These are phyloP conservation scores for Scheffersomyces stipitis DNA, from an alignment of 805 yeast species.

Conservation along the genomic window DNA sequence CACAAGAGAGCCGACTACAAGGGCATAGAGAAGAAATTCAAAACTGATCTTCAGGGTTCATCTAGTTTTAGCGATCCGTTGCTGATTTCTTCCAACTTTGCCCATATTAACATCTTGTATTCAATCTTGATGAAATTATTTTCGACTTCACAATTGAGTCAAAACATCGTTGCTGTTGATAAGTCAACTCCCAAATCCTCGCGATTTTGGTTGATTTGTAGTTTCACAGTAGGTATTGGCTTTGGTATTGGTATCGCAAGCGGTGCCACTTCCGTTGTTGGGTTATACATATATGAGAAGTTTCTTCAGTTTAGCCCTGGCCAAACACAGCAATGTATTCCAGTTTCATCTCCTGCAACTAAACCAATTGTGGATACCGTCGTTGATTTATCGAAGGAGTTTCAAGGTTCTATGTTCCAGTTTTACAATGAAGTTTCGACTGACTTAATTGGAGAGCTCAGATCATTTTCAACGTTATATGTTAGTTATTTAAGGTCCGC, in stretches of 20 bases:
- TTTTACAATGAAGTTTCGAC: conserved; percentile 4
- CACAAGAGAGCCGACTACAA: conserved; percentile 27
- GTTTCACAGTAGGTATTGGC: conserved; percentile 39
- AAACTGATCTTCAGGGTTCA: conserved; percentile 27
- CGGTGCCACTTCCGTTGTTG: conserved; percentile 20
- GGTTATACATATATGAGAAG: conserved; percentile 1
- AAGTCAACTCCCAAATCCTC: conserved; percentile 4
- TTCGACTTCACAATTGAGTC: not conserved
- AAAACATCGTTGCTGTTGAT: too few relatives aligned
- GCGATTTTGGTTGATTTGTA: conserved; percentile 25
- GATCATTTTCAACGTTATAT: not conserved
- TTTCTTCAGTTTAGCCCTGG: not conserved
- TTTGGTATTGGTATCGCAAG: conserved; percentile 31
- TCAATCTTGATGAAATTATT: conserved; percentile 13
- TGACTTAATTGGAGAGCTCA: conserved; percentile 1
- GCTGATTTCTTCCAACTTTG: conserved; percentile 25
- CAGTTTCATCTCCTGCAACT: not conserved
- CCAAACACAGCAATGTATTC: not conserved
- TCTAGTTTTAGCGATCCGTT: conserved; percentile 30
- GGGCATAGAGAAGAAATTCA: conserved; percentile 25
- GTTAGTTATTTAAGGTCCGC: conserved; percentile 2
- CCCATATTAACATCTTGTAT: conserved; percentile 16
- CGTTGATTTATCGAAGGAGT: not conserved
- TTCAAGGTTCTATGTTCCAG: not conserved
- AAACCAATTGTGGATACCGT: not conserved